Percentiles rank a stretch among this genome's conserved stretches.
These are phyloP conservation scores for Vigna angularis DNA, from an alignment of 306 rosid genomes.

Conservation along the genomic window DNA sequence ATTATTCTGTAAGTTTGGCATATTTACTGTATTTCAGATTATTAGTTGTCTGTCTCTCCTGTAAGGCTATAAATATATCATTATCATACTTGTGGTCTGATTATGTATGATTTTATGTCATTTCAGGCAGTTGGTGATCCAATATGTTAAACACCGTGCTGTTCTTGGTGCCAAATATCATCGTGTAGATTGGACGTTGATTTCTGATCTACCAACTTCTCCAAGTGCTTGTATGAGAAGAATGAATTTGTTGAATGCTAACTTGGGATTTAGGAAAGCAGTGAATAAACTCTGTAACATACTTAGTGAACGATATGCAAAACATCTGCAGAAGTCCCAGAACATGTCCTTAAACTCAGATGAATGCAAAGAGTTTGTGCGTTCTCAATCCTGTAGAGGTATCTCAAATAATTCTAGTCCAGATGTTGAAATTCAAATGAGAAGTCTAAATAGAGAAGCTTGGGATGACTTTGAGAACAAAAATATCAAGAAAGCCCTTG, in stretches of 20 bases:
- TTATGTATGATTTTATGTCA: slow-evolving; percentile 39
- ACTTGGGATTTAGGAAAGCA: slow-evolving; percentile 69
- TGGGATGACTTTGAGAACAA: slow-evolving; percentile 85
- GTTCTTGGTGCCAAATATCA: slow-evolving; percentile 74
- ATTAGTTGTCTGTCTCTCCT: not conserved
- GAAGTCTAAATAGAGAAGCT: slow-evolving; percentile 55
- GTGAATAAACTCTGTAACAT: slow-evolving; percentile 83
- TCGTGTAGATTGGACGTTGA: slow-evolving; percentile 72
- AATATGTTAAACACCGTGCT: slow-evolving; percentile 84
- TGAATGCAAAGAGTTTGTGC: slow-evolving; percentile 52
- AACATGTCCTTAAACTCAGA: slow-evolving; percentile 53
- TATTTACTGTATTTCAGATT: not conserved
- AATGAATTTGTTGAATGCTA: slow-evolving; percentile 64
- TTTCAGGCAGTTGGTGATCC: slow-evolving; percentile 84
- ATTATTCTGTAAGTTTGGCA: not conserved
- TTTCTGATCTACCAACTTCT: slow-evolving; percentile 86
- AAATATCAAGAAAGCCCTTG: slow-evolving; percentile 69
- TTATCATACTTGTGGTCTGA: slow-evolving; percentile 33
- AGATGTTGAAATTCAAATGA: slow-evolving; percentile 46
- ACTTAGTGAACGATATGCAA: slow-evolving; percentile 72
- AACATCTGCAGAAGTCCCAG: slow-evolving; percentile 62
- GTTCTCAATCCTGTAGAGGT: slow-evolving; percentile 50
- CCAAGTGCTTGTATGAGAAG: slow-evolving; percentile 74
- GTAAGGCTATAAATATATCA: slow-evolving; percentile 2
- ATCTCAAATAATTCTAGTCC: slow-evolving; percentile 34